These are phyloP conservation scores for Oryza brachyantha DNA, from an alignment of 176 grass and related monocot genomes.

Conservation along the genomic window DNA sequence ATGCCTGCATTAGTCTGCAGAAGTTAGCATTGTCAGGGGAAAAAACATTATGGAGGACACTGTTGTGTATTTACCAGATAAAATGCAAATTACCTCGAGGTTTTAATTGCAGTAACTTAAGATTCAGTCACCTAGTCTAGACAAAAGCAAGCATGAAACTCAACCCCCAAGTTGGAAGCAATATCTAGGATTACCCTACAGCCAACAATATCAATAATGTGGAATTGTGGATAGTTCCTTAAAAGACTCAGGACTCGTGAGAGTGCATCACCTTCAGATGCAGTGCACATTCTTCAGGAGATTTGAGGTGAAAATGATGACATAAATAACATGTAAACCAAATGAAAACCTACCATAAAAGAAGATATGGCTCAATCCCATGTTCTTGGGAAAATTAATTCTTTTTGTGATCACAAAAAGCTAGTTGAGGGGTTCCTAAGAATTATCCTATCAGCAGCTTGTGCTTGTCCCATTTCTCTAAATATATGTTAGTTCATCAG, in stretches of 20 bases:
- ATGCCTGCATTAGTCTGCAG: not conserved
- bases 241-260: not conserved
- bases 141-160: not conserved
- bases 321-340: not conserved
- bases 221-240: not conserved
- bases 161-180: not conserved
- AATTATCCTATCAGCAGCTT: not conserved
- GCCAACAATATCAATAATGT: not conserved
- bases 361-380: slow-evolving; percentile 1
- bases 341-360: not conserved
- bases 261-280: not conserved
- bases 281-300: not conserved
- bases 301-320: not conserved
- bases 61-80: not conserved
- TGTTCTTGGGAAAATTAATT: not conserved
- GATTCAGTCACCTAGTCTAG: not conserved
- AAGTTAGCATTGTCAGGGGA: not conserved
- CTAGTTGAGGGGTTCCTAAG: not conserved
- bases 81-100: not conserved
- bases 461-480: not conserved
- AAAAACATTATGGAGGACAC: not conserved
- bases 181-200: not conserved
- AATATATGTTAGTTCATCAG: not conserved
- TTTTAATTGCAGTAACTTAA: not conserved
- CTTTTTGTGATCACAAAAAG: not conserved